Evolutionary conservation across 2,329 filamentous ascomycete species (phyloP).

Genomic region (Didymella arachidicola): DNA sequence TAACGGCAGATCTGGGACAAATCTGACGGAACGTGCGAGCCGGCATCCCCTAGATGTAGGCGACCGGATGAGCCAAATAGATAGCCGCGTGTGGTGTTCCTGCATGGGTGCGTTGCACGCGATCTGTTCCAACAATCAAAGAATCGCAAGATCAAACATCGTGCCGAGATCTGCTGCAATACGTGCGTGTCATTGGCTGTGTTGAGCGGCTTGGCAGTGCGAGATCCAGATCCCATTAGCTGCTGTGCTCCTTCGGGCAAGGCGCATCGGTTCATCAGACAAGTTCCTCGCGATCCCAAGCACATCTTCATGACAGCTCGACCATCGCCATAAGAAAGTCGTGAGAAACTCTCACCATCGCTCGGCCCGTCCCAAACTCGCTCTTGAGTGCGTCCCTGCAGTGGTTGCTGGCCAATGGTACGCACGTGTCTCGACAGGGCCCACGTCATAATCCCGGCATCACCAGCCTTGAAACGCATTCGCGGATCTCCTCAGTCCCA

Average conservation of each 20-base stretch:
- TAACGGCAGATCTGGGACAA: slow-evolving; percentile 1
- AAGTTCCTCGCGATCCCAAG: slow-evolving; percentile 38
- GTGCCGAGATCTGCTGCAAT: slow-evolving; percentile 28
- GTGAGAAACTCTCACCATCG: slow-evolving; percentile 17
- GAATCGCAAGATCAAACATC: slow-evolving; percentile 17
- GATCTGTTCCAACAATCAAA: slow-evolving; percentile 21
- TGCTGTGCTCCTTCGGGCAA: slow-evolving; percentile 26
- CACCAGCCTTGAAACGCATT: slow-evolving; percentile 30
- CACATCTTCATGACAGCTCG: slow-evolving; percentile 36
- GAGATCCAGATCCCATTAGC: slow-evolving; percentile 25
- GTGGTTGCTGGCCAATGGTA: slow-evolving; percentile 27
- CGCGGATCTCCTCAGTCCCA: slow-evolving; percentile 37
- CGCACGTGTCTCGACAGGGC: slow-evolving; percentile 20
- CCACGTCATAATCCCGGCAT: slow-evolving; percentile 34
- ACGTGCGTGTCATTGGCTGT: slow-evolving; percentile 22
- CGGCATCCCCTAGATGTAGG: slow-evolving; percentile 7
- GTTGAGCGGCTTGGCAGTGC: slow-evolving; percentile 17
- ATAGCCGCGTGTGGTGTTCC: slow-evolving; percentile 17
- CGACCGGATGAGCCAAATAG: slow-evolving; percentile 5
- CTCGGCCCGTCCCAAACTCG: slow-evolving; percentile 36
- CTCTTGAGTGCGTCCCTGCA: slow-evolving; percentile 33
- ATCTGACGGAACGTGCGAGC: slow-evolving; percentile 1
- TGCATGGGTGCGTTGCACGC: slow-evolving; percentile 20
- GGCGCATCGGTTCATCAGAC: slow-evolving; percentile 21
- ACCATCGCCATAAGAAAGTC: slow-evolving; percentile 32